Percentiles rank a stretch among this genome's conserved stretches.
These are phyloP conservation scores for Nakazawaea molendinolei DNA, from an alignment of 805 yeast genomes.

Conservation along the genomic window DNA sequence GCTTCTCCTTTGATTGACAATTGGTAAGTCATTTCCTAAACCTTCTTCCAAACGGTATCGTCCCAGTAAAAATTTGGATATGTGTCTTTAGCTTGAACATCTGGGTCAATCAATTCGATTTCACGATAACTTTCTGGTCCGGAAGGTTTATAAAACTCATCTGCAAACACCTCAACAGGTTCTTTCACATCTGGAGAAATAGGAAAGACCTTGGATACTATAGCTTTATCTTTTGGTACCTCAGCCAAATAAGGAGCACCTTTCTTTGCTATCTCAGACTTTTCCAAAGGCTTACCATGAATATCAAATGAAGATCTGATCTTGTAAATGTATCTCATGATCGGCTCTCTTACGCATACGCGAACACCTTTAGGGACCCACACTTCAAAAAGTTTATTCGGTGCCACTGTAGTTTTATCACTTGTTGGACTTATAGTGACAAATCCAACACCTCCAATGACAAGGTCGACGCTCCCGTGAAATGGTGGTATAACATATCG, in stretches of 20 bases:
- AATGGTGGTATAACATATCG: slow-evolving; percentile 66
- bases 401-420: slow-evolving; percentile 8
- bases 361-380: slow-evolving; percentile 52
- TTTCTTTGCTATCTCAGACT: slow-evolving; percentile 13
- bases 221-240: slow-evolving; percentile 16
- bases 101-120: slow-evolving; percentile 7
- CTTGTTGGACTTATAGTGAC: slow-evolving; percentile 59
- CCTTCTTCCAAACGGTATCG: not conserved
- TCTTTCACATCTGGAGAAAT: slow-evolving; percentile 14
- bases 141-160: slow-evolving; percentile 12
- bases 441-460: slow-evolving; percentile 59
- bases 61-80: slow-evolving; percentile 23
- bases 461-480: slow-evolving; percentile 57
- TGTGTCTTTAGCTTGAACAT: slow-evolving; percentile 14
- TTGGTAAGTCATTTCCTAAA: not conserved
- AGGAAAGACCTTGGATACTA: slow-evolving; percentile 17
- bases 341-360: slow-evolving; percentile 39
- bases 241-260: slow-evolving; percentile 11
- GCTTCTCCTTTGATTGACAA: too few relatives aligned
- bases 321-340: slow-evolving; percentile 22
- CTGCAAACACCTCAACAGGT: slow-evolving; percentile 15
- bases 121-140: slow-evolving; percentile 2
- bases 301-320: slow-evolving; percentile 14
- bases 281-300: slow-evolving; percentile 14
- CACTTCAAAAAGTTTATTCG: slow-evolving; percentile 33